Base-by-base conservation (phyloP, 208 protist genomes). In the Trypanosomatidae sp. region DNA sequence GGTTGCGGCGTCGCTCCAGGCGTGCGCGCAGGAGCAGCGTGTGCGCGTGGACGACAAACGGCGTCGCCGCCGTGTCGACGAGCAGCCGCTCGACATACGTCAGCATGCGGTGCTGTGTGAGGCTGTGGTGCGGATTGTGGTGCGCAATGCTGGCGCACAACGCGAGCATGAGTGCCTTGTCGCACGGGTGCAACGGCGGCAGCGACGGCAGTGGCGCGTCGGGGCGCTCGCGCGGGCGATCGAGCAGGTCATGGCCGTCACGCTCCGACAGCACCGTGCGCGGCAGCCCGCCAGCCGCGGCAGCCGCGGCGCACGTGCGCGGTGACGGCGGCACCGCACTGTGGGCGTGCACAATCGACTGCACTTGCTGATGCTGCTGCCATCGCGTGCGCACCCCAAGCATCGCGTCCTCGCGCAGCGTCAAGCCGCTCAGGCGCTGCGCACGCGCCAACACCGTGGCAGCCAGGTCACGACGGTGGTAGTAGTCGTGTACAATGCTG, bases 381-480 rank as follows among this genome's bases (percentile, higher is more conserved):
- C 80, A 94, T 6, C 88, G 82, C 11, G 90, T 96, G 15, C 87
- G 77, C 39, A 94, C 83, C 7, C 90, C 90, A 20, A 94, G 22
- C 59, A 92, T 81, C 7, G 78, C 60, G 2, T 66, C 65, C 61
- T 94, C 76, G 45, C 88, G 63, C n/a, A 87, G 6, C 13, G 48
- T 32, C 16, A 96, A 46, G 0, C 79, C 81, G 43, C 74, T 93
- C 30, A 57, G 56, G 21, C 48, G 23, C 40, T 68, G 43, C 3
- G 90, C 90, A 4, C 57, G 57, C 41, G 61, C 69, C 24, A 94
- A 79, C 24, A 58, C 66, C 22, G 68, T 53, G 18, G 61, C 78
- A 20, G 90, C 81, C 16, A 85, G 27, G 15, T 90, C 76, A 27
- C 74, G 69, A n/a, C 64, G 61, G 41, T 94, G 84, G 55, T 88